phyloP scores from a whole-genome alignment of 1,139 yeast genomes.

The Geotrichum australiense region DNA sequence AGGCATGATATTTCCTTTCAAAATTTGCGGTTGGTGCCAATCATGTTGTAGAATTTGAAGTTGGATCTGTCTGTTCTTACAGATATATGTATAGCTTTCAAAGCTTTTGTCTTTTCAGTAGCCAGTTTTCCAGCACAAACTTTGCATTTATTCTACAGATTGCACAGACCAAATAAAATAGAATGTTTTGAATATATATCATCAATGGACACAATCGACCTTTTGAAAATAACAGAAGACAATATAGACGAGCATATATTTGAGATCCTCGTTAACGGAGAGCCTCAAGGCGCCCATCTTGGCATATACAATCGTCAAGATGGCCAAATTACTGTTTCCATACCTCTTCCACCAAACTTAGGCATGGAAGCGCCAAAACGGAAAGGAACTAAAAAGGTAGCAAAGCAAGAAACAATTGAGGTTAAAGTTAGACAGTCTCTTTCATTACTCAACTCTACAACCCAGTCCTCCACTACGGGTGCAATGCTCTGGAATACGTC shows the following conservation, averaged over 20 bases:
- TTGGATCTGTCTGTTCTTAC: too few relatives aligned
- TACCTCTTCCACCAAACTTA: slow-evolving; percentile 13
- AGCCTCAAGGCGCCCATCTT: slow-evolving; percentile 10
- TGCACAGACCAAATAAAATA: too few relatives aligned
- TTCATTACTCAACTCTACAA: slow-evolving; percentile 35
- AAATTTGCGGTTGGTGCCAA: too few relatives aligned
- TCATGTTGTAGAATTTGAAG: too few relatives aligned
- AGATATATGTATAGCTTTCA: too few relatives aligned
- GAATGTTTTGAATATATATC: too few relatives aligned
- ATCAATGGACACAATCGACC: slow-evolving; percentile 12
- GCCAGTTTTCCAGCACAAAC: too few relatives aligned
- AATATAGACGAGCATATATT: slow-evolving; percentile 15
- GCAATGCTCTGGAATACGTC: slow-evolving; percentile 60
- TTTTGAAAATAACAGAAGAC: slow-evolving; percentile 7
- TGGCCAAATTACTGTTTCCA: slow-evolving; percentile 11
- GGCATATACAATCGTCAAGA: slow-evolving; percentile 14
- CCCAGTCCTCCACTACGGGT: slow-evolving; percentile 52
- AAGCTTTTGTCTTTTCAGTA: too few relatives aligned
- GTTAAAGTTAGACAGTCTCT: slow-evolving; percentile 33
- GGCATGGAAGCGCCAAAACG: not conserved
- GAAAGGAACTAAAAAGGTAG: not conserved
- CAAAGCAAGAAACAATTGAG: slow-evolving; percentile 2
- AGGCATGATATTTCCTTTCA: too few relatives aligned
- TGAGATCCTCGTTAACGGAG: slow-evolving; percentile 14
- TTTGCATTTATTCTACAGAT: too few relatives aligned